These are phyloP conservation scores for Purshia tridentata DNA, from an alignment of 306 rosid genomes.

Conservation along the genomic window DNA sequence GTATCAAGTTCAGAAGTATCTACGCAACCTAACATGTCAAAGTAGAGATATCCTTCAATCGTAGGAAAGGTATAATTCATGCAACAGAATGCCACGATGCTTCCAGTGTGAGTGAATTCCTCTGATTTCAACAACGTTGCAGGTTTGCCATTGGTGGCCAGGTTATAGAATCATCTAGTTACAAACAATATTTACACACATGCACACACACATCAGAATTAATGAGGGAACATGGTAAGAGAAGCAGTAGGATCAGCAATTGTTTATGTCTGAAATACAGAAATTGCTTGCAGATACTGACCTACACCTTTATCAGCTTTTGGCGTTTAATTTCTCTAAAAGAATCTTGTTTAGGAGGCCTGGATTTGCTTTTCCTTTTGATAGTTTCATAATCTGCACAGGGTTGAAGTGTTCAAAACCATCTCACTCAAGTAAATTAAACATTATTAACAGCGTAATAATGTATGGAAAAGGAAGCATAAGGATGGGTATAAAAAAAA, in stretches of 20 bases:
- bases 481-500: neutral
- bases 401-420: constrained; percentile 10
- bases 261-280: constrained; percentile 1
- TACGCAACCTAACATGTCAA: neutral
- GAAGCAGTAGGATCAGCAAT: neutral
- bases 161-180: neutral
- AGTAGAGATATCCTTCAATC: neutral
- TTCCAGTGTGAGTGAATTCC: neutral
- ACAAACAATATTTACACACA: neutral
- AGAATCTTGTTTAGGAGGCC: constrained; percentile 84
- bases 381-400: constrained; percentile 74
- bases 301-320: constrained; percentile 47
- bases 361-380: constrained; percentile 97
- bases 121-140: neutral
- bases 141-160: neutral
- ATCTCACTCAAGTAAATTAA: constrained; percentile 2
- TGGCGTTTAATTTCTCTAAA: constrained; percentile 64
- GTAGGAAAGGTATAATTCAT: neutral
- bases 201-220: neutral
- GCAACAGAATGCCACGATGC: neutral
- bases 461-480: neutral
- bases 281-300: constrained; percentile 7
- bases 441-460: neutral
- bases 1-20: neutral
- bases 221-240: neutral